These are phyloP conservation scores for Hygrophila difformis DNA, from an alignment of 257 asterid genomes.

Conservation along the genomic window DNA sequence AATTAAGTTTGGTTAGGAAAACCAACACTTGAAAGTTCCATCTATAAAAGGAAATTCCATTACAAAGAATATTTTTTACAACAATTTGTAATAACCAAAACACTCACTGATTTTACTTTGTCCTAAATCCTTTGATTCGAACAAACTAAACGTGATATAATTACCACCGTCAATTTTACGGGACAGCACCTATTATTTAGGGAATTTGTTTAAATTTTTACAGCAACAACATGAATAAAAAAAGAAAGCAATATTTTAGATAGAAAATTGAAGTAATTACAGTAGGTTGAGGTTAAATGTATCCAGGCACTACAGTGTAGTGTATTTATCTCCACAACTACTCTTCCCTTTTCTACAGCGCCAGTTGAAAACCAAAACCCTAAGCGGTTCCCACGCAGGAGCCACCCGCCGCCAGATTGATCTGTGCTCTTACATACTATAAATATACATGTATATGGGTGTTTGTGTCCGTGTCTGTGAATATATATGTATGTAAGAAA, in stretches of 20 bases:
- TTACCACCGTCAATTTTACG: too few species aligned
- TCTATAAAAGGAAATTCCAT: too few species aligned
- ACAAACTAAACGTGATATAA: too few species aligned
- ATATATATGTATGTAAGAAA: too few species aligned
- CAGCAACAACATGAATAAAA: not conserved
- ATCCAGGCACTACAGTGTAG: constrained; percentile 14
- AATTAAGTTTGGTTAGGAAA: too few species aligned
- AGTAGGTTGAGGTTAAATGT: constrained; percentile 22
- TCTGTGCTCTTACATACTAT: constrained; percentile 18
- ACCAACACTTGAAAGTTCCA: too few species aligned
- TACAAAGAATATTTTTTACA: too few species aligned
- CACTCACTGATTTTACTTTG: too few species aligned
- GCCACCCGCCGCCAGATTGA: constrained; percentile 80
- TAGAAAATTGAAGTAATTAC: constrained; percentile 10
- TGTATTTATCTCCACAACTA: constrained; percentile 27
- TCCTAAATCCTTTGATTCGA: too few species aligned
- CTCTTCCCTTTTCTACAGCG: constrained; percentile 10
- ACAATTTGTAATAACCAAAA: too few species aligned
- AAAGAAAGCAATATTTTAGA: not conserved
- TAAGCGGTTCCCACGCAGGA: constrained; percentile 58
- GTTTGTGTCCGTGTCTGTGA: too few species aligned
- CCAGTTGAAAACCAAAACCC: constrained; percentile 63
- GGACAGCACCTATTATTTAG: constrained; percentile 17
- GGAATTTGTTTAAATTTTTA: constrained; percentile 26
- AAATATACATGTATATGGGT: too few species aligned